Evolutionary conservation across 2,329 filamentous ascomycete genomes (phyloP), one percentile per base, ranked within the genome.

Genomic region (Rutstroemia sp.): DNA sequence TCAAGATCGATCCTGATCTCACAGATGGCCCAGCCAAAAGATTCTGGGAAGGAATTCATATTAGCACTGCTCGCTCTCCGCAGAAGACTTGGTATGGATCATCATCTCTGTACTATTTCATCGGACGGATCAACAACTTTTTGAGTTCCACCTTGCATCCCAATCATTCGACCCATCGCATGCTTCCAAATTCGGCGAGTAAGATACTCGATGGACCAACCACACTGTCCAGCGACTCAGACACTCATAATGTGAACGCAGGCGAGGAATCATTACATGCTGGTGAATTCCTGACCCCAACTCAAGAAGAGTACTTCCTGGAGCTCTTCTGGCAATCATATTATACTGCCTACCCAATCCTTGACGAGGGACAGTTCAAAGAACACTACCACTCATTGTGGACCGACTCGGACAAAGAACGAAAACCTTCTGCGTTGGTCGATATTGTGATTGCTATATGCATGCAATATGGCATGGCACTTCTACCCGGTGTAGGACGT

Each of bases 401-500:
- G 72, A 64, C 45, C 2, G 57, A 61, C 9, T 60, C 58, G 5
- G 57, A 56, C 30, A 60, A 57, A 3, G 46, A 57, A 6, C 70
- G 78, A 6, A 72, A 72, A 53, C 69, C 73, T 2, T 81, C 77
- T 2, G 72, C 78, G 1, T 68, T 81, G 0, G 75, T 78, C 1
- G 78, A 81, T 57, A 79, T 80, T 23, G 66, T 80, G 37, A 64
- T 81, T 16, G 78, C 78, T 0, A 56, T 80, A 9, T 77, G 75
- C 58, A 75, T 81, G 69, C 78, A 80, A 63, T 74, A 75, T 41
- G 72, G 73, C 16, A 65, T 72, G 6, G 59, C 67, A 5, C 61
- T 62, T 52, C 7, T 67, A 25, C 51, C 60, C n/a, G 48, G 45
- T 8, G 37, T 56, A n/a, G 44, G 42, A n/a, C 57, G 53, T 21